Conservation (phyloP, 2,329 filamentous ascomycete species). For the Hirsutella thompsonii region DNA sequence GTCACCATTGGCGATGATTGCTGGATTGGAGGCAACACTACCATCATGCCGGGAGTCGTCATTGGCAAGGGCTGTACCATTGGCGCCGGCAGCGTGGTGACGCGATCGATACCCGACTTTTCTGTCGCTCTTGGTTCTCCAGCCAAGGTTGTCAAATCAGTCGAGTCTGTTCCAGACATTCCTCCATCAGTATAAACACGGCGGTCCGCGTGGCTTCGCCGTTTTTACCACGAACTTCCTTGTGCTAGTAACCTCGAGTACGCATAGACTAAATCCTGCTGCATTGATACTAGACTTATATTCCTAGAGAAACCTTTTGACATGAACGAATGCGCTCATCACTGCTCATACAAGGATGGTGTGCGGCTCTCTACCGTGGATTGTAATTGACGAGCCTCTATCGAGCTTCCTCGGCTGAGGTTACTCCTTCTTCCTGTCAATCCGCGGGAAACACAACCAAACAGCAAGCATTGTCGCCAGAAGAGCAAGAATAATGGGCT, state of each 20-base stretch:
- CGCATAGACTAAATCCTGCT: too few species aligned
- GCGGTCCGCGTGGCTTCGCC: too few species aligned
- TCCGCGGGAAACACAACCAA: slow-evolving; percentile 30
- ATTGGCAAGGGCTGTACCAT: slow-evolving; percentile 39
- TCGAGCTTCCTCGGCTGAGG: too few species aligned
- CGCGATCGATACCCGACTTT: slow-evolving; percentile 33
- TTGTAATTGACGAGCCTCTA: too few species aligned
- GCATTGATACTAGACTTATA: too few species aligned
- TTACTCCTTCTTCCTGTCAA: background rate
- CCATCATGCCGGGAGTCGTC: slow-evolving; percentile 37
- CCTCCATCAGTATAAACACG: slow-evolving; percentile 17
- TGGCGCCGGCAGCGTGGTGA: slow-evolving; percentile 36
- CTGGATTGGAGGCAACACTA: slow-evolving; percentile 38
- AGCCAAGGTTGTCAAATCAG: slow-evolving; percentile 33
- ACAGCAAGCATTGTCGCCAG: slow-evolving; percentile 28
- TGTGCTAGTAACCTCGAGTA: too few species aligned
- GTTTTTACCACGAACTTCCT: too few species aligned
- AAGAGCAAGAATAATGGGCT: slow-evolving; percentile 41
- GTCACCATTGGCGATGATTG: slow-evolving; percentile 39
- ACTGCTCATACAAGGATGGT: too few species aligned
- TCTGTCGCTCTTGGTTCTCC: slow-evolving; percentile 35
- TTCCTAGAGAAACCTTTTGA: too few species aligned
- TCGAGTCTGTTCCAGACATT: slow-evolving; percentile 22
- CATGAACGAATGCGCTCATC: too few species aligned
- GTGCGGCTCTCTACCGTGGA: too few species aligned